These are phyloP conservation scores for Nannochloropsis gaditana DNA, from an alignment of 108 stramenopile species.

Conservation along the genomic window DNA sequence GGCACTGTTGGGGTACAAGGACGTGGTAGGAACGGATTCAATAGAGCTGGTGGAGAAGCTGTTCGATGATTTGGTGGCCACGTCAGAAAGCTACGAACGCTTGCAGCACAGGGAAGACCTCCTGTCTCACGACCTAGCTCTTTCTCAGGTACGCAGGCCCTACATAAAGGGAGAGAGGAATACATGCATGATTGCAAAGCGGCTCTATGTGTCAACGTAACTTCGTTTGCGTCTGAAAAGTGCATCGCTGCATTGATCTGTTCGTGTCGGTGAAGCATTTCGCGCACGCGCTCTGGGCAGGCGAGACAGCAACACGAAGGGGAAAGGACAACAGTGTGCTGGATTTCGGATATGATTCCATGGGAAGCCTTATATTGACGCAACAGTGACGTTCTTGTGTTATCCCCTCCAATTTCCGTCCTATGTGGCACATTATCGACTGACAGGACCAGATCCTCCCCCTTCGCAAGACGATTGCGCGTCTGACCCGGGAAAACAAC, in stretches of 20 bases:
- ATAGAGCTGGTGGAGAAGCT: conserved; percentile 52
- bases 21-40: conserved; percentile 42
- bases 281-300: too few species aligned
- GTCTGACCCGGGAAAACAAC: conserved; percentile 56
- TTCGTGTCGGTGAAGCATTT: too few species aligned
- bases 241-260: too few species aligned
- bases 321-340: too few species aligned
- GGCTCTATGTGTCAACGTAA: too few species aligned
- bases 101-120: conserved; percentile 49
- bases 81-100: conserved; percentile 57
- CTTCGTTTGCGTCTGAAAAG: too few species aligned
- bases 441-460: conserved; percentile 53
- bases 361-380: too few species aligned
- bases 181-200: too few species aligned
- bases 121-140: conserved; percentile 45
- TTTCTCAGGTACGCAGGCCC: conserved; percentile 14
- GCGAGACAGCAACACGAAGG: too few species aligned
- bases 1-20: conserved; percentile 44
- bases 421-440: neutral
- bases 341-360: too few species aligned
- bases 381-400: neutral
- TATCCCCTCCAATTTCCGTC: too few species aligned
- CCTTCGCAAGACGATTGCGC: conserved; percentile 56
- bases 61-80: conserved; percentile 54
- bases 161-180: neutral